Percentiles rank a stretch among this genome's conserved stretches.
These are phyloP conservation scores for Fagopyrum tataricum DNA, from an alignment of 148 eudicot genomes.

Conservation along the genomic window DNA sequence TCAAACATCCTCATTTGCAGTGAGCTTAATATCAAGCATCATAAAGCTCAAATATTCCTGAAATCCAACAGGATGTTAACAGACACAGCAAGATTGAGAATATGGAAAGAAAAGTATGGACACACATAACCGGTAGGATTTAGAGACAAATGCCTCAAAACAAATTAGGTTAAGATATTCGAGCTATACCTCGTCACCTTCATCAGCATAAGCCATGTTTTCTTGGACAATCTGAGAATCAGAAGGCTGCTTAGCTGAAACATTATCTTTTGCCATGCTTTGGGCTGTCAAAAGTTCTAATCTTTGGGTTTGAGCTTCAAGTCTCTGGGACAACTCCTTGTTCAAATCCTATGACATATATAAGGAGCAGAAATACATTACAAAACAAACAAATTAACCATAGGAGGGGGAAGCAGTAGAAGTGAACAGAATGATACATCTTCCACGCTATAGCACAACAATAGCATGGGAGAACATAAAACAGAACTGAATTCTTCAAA, in stretches of 20 bases:
- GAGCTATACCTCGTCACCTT: constrained; percentile 91
- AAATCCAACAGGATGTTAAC: no score
- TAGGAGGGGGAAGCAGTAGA: not conserved
- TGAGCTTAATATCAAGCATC: no score
- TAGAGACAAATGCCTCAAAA: not conserved
- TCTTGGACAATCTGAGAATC: constrained; percentile 42
- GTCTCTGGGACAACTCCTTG: constrained; percentile 75
- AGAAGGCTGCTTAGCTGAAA: constrained; percentile 30
- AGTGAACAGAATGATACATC: not conserved
- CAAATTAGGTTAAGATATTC: not conserved
- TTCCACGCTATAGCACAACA: not conserved
- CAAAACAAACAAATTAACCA: not conserved
- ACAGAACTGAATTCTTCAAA: not conserved
- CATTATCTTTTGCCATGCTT: constrained; percentile 59
- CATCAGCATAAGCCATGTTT: constrained; percentile 76
- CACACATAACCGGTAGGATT: not conserved
- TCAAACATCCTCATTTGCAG: no score
- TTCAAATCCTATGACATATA: constrained; percentile 48
- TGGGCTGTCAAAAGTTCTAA: constrained; percentile 87
- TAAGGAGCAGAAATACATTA: not conserved
- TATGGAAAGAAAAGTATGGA: not conserved
- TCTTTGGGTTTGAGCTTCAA: constrained; percentile 94
- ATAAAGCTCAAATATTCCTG: no score
- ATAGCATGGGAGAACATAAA: not conserved
- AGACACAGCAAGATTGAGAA: no score